Evolutionary conservation across 2,329 filamentous ascomycete genomes (phyloP).

Genomic region (Colletotrichum eleusines): DNA sequence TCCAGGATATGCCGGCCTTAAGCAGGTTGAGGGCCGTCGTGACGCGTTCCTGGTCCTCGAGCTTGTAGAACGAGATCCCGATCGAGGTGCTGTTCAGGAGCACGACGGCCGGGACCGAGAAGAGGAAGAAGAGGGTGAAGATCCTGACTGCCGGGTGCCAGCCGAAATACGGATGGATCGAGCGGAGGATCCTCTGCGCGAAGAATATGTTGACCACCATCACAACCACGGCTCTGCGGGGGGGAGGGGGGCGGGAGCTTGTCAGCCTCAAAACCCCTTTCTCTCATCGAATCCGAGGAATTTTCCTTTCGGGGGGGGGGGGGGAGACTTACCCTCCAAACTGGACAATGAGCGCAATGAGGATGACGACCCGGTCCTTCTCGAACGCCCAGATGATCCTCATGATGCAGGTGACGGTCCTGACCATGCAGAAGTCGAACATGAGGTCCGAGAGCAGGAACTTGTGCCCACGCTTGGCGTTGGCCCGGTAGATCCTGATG

Average conservation of each 20-base stretch:
- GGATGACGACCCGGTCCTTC: constrained; percentile 46
- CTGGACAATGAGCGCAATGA: constrained; percentile 52
- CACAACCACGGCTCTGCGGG: constrained; percentile 53
- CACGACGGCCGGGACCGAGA: constrained; percentile 48
- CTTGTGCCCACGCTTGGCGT: constrained; percentile 52
- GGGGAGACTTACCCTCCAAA: constrained; percentile 49
- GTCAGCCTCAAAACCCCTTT: too few relatives aligned
- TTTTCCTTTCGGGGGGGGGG: too few relatives aligned
- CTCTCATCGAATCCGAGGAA: not conserved
- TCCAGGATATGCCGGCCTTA: constrained; percentile 44
- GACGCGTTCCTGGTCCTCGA: constrained; percentile 41
- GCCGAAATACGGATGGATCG: constrained; percentile 52
- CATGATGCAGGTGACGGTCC: constrained; percentile 51
- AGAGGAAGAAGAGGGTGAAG: constrained; percentile 44
- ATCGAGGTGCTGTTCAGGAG: constrained; percentile 50
- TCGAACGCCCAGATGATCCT: constrained; percentile 52
- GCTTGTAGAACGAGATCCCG: constrained; percentile 46
- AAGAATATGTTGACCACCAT: constrained; percentile 55
- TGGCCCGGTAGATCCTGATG: constrained; percentile 46
- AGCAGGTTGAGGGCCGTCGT: constrained; percentile 40
- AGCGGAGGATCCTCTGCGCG: constrained; percentile 54
- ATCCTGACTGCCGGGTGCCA: constrained; percentile 50
- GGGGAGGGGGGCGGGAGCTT: too few relatives aligned
- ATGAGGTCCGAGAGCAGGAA: constrained; percentile 54
- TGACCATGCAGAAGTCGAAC: constrained; percentile 55